Percentiles rank a stretch among this genome's conserved stretches.
phyloP scores from a whole-genome alignment of 164 flowering plant species.

The Chimonanthus praecox region DNA sequence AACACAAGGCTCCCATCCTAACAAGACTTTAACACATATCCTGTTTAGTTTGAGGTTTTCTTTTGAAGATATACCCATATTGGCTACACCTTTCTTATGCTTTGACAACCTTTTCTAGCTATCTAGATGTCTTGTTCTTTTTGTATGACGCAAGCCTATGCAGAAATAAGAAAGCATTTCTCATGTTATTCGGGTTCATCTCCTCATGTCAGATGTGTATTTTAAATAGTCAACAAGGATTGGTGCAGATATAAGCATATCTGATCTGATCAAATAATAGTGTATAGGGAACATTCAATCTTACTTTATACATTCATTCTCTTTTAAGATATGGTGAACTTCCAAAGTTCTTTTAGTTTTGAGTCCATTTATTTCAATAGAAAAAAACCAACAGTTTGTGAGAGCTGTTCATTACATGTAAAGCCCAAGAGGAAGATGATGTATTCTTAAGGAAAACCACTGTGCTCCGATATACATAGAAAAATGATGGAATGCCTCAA shows the following conservation, averaged over 20 bases:
- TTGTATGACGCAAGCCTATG: too few relatives aligned
- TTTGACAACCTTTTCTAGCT: too few relatives aligned
- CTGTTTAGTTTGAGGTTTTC: too few relatives aligned
- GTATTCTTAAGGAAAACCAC: conserved; percentile 2
- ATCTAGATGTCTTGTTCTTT: neutral
- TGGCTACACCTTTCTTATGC: too few relatives aligned
- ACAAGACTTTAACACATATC: too few relatives aligned
- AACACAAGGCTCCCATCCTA: too few relatives aligned
- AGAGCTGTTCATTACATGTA: neutral
- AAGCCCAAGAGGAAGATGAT: neutral
- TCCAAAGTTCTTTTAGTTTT: neutral
- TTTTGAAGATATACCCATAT: too few relatives aligned
- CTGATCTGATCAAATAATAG: neutral
- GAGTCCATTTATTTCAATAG: neutral
- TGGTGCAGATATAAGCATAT: neutral
- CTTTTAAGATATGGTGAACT: neutral
- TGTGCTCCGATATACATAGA: neutral
- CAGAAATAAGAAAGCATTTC: neutral
- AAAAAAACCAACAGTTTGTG: conserved; percentile 1
- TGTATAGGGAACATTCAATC: neutral
- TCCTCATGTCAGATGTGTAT: neutral
- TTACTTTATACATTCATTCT: neutral
- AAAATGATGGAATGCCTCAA: conserved; percentile 17
- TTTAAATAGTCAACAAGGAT: neutral
- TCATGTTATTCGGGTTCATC: neutral